Conservation (phyloP, 352 stramenopile species). For the Phytopythium ostracodes region DNA sequence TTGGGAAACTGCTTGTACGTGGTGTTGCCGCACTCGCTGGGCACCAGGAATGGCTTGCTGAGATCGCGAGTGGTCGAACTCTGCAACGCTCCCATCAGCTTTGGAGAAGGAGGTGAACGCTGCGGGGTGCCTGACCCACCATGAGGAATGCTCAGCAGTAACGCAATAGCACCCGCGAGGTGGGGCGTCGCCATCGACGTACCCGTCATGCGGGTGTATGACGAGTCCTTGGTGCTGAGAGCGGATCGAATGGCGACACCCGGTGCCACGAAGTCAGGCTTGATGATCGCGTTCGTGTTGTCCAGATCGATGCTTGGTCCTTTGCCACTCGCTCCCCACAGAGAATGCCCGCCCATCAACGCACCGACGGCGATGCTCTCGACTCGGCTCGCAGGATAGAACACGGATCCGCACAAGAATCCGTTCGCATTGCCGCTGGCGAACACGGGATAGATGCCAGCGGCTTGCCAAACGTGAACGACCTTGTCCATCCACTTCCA, state of each 20-base stretch:
- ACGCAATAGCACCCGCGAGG: slow-evolving; percentile 48
- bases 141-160: slow-evolving; percentile 39
- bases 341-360: slow-evolving; percentile 45
- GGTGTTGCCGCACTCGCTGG: slow-evolving; percentile 56
- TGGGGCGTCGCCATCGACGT: slow-evolving; percentile 80
- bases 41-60: slow-evolving; percentile 64
- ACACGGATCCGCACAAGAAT: slow-evolving; percentile 65
- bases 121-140: no score
- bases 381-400: slow-evolving; percentile 51
- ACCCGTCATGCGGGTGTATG: slow-evolving; percentile 60
- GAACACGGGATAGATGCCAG: slow-evolving; percentile 57
- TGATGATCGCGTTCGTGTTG: slow-evolving; percentile 32
- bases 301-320: slow-evolving; percentile 39
- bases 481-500: slow-evolving; percentile 59
- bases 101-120: slow-evolving; percentile 21
- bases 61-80: slow-evolving; percentile 38
- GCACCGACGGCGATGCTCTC: slow-evolving; percentile 60
- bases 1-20: slow-evolving; percentile 64
- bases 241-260: slow-evolving; percentile 64
- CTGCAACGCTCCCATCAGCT: slow-evolving; percentile 32
- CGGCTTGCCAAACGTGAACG: slow-evolving; percentile 46
- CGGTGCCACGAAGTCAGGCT: slow-evolving; percentile 72
- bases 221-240: slow-evolving; percentile 46
- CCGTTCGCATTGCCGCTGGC: slow-evolving; percentile 68
- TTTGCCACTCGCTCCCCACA: slow-evolving; percentile 73